Conservation (phyloP, 2,329 filamentous ascomycete genomes). For the Arthrobotrys sphaeroides region DNA sequence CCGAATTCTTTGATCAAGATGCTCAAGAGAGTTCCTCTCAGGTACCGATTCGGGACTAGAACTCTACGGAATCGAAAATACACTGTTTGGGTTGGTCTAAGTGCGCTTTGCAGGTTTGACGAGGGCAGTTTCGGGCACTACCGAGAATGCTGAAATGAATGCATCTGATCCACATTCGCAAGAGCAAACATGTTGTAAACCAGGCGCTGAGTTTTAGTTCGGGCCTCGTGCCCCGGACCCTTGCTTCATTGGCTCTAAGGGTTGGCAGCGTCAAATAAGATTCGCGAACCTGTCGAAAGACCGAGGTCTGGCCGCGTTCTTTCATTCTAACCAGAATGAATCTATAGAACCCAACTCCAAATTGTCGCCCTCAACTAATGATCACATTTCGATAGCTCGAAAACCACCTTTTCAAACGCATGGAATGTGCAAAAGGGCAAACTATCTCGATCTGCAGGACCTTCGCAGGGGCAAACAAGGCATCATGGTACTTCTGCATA, state of each 20-base stretch:
- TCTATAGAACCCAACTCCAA: conserved; percentile 14
- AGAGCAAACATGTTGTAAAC: conserved; percentile 2
- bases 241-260: too few species aligned
- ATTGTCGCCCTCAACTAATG: neutral
- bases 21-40: neutral
- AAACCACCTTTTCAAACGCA: too few species aligned
- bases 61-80: neutral
- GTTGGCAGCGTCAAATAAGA: too few species aligned
- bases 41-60: neutral
- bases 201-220: neutral
- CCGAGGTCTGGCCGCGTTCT: neutral
- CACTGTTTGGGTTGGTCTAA: neutral
- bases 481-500: too few species aligned
- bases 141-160: neutral
- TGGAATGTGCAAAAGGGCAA: too few species aligned
- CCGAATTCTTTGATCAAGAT: neutral
- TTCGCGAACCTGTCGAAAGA: neutral
- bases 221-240: neutral
- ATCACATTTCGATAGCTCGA: too few species aligned
- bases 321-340: conserved; percentile 34
- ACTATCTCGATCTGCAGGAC: too few species aligned
- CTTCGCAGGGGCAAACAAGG: too few species aligned
- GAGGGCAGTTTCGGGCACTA: too few species aligned
- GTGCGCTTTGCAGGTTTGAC: too few species aligned
- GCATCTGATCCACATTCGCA: conserved; percentile 1